A percentile compares a stretch with the other conserved stretches of the same genome.
These are phyloP conservation scores for Penicillium sp. DNA, from an alignment of 2,329 filamentous ascomycete species.

Conservation along the genomic window DNA sequence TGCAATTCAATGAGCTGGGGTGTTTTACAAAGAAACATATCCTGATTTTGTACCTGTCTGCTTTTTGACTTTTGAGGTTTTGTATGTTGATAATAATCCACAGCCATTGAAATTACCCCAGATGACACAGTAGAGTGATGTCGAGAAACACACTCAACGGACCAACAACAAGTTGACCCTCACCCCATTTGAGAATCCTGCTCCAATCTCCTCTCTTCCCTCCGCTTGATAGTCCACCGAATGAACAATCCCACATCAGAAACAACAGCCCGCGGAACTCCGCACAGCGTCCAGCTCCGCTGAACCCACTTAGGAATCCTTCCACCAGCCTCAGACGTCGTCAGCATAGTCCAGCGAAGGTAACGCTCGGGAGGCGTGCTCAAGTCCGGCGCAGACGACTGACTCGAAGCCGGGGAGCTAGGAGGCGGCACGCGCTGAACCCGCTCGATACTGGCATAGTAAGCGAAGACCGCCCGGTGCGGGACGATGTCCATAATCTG, in stretches of 20 bases:
- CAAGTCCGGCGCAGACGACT: neutral
- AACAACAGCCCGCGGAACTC: constrained; percentile 36
- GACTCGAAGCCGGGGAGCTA: neutral
- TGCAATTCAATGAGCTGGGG: neutral
- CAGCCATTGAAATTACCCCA: neutral
- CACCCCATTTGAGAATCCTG: neutral
- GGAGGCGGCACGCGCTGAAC: constrained; percentile 14
- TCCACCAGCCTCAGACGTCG: constrained; percentile 36
- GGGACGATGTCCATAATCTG: constrained; percentile 23
- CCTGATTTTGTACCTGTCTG: neutral
- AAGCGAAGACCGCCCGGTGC: constrained; percentile 28
- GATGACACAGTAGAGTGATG: neutral
- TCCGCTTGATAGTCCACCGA: constrained; percentile 26
- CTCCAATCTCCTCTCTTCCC: neutral
- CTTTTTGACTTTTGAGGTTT: neutral
- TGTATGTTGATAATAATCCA: neutral
- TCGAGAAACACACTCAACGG: neutral
- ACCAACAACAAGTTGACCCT: neutral
- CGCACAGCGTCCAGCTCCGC: constrained; percentile 36
- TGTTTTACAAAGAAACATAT: neutral
- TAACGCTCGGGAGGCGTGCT: neutral
- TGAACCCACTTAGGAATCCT: constrained; percentile 37
- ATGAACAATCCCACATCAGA: constrained; percentile 40
- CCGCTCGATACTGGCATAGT: constrained; percentile 36
- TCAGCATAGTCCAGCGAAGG: constrained; percentile 38